Percentiles rank a stretch among this genome's conserved stretches.
These are phyloP conservation scores for Jaapia argillacea DNA, from an alignment of 768 basidiomycete genomes.

Conservation along the genomic window DNA sequence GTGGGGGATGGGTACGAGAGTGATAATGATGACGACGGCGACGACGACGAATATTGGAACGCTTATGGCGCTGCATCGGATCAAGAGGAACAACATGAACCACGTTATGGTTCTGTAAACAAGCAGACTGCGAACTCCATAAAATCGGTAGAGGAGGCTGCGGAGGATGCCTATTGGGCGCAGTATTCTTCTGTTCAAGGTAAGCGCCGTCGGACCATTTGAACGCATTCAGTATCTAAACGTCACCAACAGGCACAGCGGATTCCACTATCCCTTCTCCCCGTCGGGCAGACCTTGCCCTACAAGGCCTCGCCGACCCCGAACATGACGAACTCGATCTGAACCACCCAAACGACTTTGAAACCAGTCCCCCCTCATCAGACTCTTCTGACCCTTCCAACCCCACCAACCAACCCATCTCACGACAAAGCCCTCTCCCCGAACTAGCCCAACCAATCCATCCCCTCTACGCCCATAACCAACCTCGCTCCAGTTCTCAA, in stretches of 20 bases:
- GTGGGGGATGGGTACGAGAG: conserved; percentile 21
- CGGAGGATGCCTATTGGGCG: conserved; percentile 69
- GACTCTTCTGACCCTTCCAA: neutral
- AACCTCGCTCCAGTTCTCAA: conserved; percentile 21
- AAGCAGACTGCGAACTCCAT: no score
- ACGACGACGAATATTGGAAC: conserved; percentile 59
- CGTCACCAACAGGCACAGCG: conserved; percentile 41
- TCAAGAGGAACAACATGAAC: conserved; percentile 14
- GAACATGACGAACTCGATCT: conserved; percentile 8
- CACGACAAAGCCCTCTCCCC: neutral
- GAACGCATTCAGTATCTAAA: neutral
- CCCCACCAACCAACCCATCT: neutral
- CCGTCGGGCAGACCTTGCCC: conserved; percentile 20
- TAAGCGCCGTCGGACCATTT: conserved; percentile 17
- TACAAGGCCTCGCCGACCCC: conserved; percentile 11
- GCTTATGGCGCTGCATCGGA: conserved; percentile 37
- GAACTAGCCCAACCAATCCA: no score
- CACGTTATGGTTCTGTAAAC: conserved; percentile 11
- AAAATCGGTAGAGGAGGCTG: conserved; percentile 17
- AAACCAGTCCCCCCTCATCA: conserved; percentile 1
- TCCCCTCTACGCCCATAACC: conserved; percentile 1
- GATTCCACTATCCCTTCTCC: conserved; percentile 61
- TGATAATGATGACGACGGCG: conserved; percentile 35
- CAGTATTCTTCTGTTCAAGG: conserved; percentile 65
- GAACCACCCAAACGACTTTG: conserved; percentile 11